Percentiles rank a stretch among this genome's conserved stretches.
Conservation (phyloP, 345 rosid genomes). For the Turnera subulata region DNA sequence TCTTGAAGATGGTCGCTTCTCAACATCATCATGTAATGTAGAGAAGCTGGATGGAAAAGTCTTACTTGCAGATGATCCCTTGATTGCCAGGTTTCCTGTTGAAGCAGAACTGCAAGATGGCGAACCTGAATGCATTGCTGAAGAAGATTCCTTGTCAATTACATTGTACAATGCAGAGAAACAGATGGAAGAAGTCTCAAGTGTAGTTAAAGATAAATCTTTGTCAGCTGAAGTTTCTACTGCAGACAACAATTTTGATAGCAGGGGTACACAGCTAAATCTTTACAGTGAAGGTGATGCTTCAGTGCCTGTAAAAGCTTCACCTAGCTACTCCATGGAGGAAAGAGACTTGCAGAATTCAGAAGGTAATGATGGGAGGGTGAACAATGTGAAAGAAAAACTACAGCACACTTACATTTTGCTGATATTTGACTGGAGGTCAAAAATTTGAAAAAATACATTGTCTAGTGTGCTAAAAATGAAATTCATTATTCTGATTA, state of each 20-base stretch:
- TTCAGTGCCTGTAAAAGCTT: conserved; percentile 22
- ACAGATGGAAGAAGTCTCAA: conserved; percentile 26
- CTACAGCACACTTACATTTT: conserved; percentile 8
- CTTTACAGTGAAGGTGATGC: conserved; percentile 11
- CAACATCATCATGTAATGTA: not conserved
- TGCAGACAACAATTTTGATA: conserved; percentile 10
- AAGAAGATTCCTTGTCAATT: conserved; percentile 8
- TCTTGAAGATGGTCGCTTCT: not conserved
- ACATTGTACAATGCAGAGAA: conserved; percentile 14
- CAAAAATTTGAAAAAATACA: too few species aligned
- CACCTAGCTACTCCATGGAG: conserved; percentile 15
- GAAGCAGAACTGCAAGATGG: conserved; percentile 6
- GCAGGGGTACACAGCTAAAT: conserved; percentile 22
- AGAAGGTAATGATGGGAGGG: conserved; percentile 27
- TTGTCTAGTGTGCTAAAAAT: too few species aligned
- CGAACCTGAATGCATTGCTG: conserved; percentile 3
- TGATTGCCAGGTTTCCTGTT: not conserved
- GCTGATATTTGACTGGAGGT: too few species aligned
- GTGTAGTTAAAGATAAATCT: conserved; percentile 17
- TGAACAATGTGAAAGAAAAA: conserved; percentile 16
- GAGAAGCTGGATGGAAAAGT: conserved; percentile 8
- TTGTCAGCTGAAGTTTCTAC: conserved; percentile 14
- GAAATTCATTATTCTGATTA: too few species aligned
- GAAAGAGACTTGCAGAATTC: conserved; percentile 8
- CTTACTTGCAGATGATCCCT: not conserved